Evolutionary conservation across 305 asterid genomes (phyloP).

Genomic region (Stenogyne calaminthoides): DNA sequence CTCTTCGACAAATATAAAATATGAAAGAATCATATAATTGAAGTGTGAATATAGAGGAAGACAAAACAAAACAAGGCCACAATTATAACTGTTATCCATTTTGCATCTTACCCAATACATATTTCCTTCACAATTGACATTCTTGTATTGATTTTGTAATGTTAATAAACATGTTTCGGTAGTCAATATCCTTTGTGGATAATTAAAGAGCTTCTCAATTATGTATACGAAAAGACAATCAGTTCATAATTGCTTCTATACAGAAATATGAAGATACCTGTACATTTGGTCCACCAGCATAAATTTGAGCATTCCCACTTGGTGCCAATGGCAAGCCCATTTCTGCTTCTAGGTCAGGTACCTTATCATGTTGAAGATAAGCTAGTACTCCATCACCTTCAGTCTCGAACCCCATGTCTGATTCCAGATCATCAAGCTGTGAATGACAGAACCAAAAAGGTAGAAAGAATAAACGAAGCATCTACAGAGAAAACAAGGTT

Average conservation of each 20-base stretch:
- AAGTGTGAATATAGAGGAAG: too few relatives aligned
- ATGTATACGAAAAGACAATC: background rate
- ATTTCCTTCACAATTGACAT: too few relatives aligned
- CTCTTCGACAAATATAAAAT: too few relatives aligned
- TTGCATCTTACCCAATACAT: too few relatives aligned
- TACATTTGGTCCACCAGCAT: constrained; percentile 44
- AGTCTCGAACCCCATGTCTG: constrained; percentile 80
- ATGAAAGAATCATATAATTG: too few relatives aligned
- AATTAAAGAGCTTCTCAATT: background rate
- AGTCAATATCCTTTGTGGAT: background rate
- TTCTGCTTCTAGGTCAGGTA: constrained; percentile 61
- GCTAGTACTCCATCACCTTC: constrained; percentile 75
- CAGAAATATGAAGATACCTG: constrained; percentile 43
- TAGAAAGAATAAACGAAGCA: background rate
- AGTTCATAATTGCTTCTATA: background rate
- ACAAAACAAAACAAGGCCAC: too few relatives aligned
- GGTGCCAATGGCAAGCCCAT: constrained; percentile 79
- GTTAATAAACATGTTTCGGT: background rate
- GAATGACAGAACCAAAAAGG: constrained; percentile 27
- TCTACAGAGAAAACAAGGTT: background rate
- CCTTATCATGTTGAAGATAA: constrained; percentile 77
- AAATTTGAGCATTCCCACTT: constrained; percentile 50
- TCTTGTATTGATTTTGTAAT: too few relatives aligned
- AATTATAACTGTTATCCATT: too few relatives aligned
- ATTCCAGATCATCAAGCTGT: constrained; percentile 93